These are phyloP conservation scores for Xylaria polymorpha DNA, from an alignment of 2,329 filamentous ascomycete species.

Conservation along the genomic window DNA sequence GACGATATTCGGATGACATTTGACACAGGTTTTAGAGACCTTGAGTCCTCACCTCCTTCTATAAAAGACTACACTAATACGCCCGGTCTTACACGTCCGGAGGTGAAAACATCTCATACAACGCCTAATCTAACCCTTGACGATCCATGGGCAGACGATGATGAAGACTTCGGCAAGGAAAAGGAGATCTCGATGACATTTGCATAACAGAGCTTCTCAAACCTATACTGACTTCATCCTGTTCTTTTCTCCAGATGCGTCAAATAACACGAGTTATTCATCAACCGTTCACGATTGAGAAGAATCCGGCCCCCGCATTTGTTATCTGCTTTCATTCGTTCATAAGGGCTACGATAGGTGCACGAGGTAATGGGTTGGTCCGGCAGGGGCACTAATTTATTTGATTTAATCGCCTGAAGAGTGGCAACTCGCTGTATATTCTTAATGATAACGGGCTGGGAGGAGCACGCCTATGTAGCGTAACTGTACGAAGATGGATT, in stretches of 20 bases:
- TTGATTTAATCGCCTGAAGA: slow-evolving; percentile 11
- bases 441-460: slow-evolving; percentile 14
- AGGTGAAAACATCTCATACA: slow-evolving; percentile 59
- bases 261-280: neutral
- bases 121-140: slow-evolving; percentile 62
- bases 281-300: neutral
- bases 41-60: slow-evolving; percentile 47
- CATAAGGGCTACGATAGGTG: slow-evolving; percentile 11
- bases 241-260: neutral
- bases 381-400: slow-evolving; percentile 8
- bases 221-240: neutral
- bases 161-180: slow-evolving; percentile 75
- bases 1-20: slow-evolving; percentile 77
- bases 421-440: slow-evolving; percentile 25
- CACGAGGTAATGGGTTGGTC: slow-evolving; percentile 13
- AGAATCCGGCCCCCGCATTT: slow-evolving; percentile 10
- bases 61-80: slow-evolving; percentile 46
- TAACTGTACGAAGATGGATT: slow-evolving; percentile 15
- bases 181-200: slow-evolving; percentile 85
- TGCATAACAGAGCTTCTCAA: slow-evolving; percentile 60
- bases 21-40: slow-evolving; percentile 69
- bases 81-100: slow-evolving; percentile 53
- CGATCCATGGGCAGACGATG: slow-evolving; percentile 79
- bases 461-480: neutral
- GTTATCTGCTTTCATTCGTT: slow-evolving; percentile 16